Conservation (phyloP, 2,329 filamentous ascomycete genomes). For the Ophiosphaerella herpotricha region DNA sequence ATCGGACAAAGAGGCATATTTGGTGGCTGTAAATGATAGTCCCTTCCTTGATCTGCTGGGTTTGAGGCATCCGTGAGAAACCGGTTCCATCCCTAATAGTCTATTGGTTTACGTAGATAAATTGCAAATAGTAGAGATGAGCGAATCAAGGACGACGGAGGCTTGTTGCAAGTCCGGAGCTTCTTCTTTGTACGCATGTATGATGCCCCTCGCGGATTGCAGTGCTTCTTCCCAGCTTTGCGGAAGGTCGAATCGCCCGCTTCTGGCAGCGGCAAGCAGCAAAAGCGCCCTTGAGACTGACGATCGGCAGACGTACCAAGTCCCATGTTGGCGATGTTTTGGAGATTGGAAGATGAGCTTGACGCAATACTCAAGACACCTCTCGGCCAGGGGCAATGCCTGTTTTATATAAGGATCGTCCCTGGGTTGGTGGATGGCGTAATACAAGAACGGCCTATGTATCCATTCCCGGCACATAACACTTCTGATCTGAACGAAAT, state of each 20-base stretch:
- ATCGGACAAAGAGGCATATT: background rate
- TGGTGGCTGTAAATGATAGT: background rate
- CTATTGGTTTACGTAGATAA: background rate
- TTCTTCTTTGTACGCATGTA: background rate
- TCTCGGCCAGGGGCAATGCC: background rate
- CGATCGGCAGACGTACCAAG: background rate
- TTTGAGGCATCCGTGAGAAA: background rate
- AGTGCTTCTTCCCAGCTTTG: background rate
- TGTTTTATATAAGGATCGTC: background rate
- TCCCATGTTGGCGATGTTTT: background rate
- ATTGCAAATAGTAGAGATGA: background rate
- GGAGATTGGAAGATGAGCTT: background rate
- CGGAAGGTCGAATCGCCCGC: background rate
- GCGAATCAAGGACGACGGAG: background rate
- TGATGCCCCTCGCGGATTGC: background rate
- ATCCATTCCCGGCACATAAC: background rate
- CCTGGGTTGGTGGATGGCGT: background rate
- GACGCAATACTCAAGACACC: background rate
- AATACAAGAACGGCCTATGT: background rate
- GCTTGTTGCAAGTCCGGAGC: background rate
- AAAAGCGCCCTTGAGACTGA: background rate
- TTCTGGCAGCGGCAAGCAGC: background rate
- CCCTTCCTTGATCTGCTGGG: background rate
- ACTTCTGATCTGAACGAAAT: background rate
- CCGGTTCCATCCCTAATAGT: too few relatives aligned